A percentile compares a stretch with the other conserved stretches of the same genome.
Conservation (phyloP, 2,329 filamentous ascomycete genomes). For the Pyrenochaeta sp. region DNA sequence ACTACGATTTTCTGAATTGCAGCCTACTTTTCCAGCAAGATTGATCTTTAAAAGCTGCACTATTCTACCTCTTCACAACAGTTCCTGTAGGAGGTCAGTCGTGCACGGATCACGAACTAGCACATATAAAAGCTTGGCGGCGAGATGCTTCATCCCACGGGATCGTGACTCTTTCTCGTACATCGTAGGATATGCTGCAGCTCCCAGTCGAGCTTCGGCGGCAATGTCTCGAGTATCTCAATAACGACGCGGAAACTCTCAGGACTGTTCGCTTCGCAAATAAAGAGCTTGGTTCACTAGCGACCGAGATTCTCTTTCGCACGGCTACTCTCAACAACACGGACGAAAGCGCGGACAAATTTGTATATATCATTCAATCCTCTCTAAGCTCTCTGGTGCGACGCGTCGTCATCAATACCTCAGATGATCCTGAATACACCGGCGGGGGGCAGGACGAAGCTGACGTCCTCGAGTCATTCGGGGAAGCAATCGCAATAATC, state of each 20-base stretch:
- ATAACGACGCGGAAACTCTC: constrained; percentile 4
- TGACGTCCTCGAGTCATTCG: constrained; percentile 7
- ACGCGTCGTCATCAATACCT: constrained; percentile 13
- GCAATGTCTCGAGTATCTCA: constrained; percentile 7
- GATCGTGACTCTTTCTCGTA: neutral
- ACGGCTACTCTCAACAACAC: constrained; percentile 1
- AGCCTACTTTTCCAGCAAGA: too few relatives aligned
- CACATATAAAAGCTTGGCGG: too few relatives aligned
- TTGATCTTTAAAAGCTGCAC: too few relatives aligned
- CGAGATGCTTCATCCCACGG: neutral
- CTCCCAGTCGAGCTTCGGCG: constrained; percentile 10
- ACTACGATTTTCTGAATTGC: neutral
- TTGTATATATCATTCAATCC: constrained; percentile 3
- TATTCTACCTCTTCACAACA: too few relatives aligned
- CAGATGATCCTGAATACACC: constrained; percentile 2
- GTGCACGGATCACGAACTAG: too few relatives aligned
- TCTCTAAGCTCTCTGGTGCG: constrained; percentile 3
- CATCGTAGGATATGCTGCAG: neutral
- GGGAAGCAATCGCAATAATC: constrained; percentile 1
- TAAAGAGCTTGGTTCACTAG: constrained; percentile 5
- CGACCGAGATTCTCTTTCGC: constrained; percentile 14
- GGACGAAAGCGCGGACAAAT: constrained; percentile 9
- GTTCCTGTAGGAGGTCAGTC: too few relatives aligned
- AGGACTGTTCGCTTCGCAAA: constrained; percentile 9
- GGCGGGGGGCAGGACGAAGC: neutral